Evolutionary conservation across 1,284 basidiomycete genomes (phyloP).

Genomic region (Fomitiporia mediterranea): DNA sequence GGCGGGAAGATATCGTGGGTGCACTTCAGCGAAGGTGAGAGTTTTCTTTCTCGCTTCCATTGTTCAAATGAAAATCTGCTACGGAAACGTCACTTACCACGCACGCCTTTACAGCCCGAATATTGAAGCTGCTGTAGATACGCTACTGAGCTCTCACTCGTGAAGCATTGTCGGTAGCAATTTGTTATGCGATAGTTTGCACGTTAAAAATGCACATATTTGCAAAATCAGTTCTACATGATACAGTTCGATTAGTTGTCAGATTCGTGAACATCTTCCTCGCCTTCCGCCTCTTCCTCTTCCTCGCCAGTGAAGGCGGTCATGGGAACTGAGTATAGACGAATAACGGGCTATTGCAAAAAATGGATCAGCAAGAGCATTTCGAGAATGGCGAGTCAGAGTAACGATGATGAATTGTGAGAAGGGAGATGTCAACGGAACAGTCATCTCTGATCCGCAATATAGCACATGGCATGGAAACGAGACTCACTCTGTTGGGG

Average conservation of each 20-base stretch:
- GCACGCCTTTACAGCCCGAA: slow-evolving; percentile 48
- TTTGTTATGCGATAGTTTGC: neutral
- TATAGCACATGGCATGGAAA: neutral
- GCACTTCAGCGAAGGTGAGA: slow-evolving; percentile 79
- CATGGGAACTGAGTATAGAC: slow-evolving; percentile 88
- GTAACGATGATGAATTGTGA: slow-evolving; percentile 6
- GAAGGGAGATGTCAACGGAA: neutral
- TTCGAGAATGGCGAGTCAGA: slow-evolving; percentile 15
- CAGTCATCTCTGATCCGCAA: neutral
- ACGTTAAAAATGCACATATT: neutral
- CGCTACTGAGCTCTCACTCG: slow-evolving; percentile 52
- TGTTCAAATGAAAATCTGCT: too few species aligned
- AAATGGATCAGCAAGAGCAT: slow-evolving; percentile 23
- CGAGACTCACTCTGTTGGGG: slow-evolving; percentile 80
- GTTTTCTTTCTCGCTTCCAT: too few species aligned
- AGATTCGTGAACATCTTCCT: slow-evolving; percentile 48
- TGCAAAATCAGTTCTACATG: neutral
- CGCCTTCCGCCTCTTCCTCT: slow-evolving; percentile 47
- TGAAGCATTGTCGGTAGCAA: neutral
- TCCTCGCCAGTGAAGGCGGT: slow-evolving; percentile 75
- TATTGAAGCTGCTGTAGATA: slow-evolving; percentile 77
- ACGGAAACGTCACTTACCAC: neutral
- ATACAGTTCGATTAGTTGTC: slow-evolving; percentile 14
- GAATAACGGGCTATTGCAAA: slow-evolving; percentile 74
- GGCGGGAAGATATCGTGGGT: slow-evolving; percentile 68